Evolutionary conservation across 202 grass and related monocot genomes (phyloP), one percentile per base, ranked within the genome.

Genomic region (Digitaria exilis): DNA sequence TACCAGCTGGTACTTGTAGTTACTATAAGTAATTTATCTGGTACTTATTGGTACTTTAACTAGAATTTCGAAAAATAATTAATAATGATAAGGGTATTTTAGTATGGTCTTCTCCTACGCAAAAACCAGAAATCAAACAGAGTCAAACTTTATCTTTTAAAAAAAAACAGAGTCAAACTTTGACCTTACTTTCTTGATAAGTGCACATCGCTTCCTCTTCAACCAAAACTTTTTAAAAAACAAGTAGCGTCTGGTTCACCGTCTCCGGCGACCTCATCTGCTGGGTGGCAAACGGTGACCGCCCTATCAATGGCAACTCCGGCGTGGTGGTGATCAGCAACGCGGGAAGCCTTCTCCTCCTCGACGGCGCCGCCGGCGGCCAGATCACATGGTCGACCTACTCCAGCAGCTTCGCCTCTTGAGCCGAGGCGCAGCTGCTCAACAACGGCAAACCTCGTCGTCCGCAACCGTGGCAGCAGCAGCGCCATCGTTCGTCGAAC

Each of bases 401-500:
- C 52, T 46, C 69, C n/a, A n/a, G n/a, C 7, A 48, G 48, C 59
- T 19, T 6, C 30, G n/a, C n/a, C 8, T 12, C 25, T 0, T 9
- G 62, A 0, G 28, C 30, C 5, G 59, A 16, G 32, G 70, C 62
- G 25, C 87, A 16, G 37, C 69, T 75, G 3, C 62, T 81, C 9
- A 35, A 68, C 0, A 45, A 24, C 37, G 90, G 93, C 32, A 95
- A n/a, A 92, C 73, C 74, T 95, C 1, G 62, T 95, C 42, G 76
- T 89, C 16, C 77, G 16, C 51, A 48, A 75, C 19, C 34, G 2
- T 5, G 80, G 5, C 26, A 24, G 37, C 22, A 22, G 50, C 37
- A n/a, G 29, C 1, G 89, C 89, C 92, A 19, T 92, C 89, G 29
- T 95, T 95, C 87, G 62, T 84, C 75, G 30, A 85, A 95, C 87